These are phyloP conservation scores for Inosperma sp. DNA, from an alignment of 768 basidiomycete species.

Conservation along the genomic window DNA sequence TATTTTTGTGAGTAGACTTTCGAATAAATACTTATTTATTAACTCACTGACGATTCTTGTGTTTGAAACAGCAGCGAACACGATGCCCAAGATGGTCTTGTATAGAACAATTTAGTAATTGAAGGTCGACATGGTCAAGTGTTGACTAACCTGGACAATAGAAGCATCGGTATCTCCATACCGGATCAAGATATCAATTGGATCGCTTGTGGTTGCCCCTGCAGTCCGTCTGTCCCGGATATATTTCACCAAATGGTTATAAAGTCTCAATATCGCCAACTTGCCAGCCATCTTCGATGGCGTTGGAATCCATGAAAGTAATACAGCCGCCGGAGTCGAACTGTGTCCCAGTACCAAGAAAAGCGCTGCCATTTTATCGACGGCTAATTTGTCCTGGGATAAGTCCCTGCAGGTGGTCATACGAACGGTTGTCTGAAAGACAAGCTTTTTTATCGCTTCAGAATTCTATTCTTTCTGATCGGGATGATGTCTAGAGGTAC, in stretches of 20 bases:
- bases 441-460: slow-evolving; percentile 15
- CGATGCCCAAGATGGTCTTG: slow-evolving; percentile 30
- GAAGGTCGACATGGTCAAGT: not conserved
- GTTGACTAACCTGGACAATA: slow-evolving; percentile 24
- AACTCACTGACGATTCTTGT: slow-evolving; percentile 32
- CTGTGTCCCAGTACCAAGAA: slow-evolving; percentile 15
- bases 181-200: slow-evolving; percentile 33
- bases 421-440: slow-evolving; percentile 29
- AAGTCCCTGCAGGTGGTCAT: slow-evolving; percentile 30
- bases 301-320: slow-evolving; percentile 35
- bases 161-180: slow-evolving; percentile 25
- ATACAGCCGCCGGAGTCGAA: slow-evolving; percentile 26
- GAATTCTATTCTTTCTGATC: not conserved
- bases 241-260: slow-evolving; percentile 21
- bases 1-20: not conserved
- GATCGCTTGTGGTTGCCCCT: slow-evolving; percentile 23
- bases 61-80: slow-evolving; percentile 35
- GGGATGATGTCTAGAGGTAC: not conserved
- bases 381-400: slow-evolving; percentile 15
- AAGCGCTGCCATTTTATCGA: slow-evolving; percentile 18
- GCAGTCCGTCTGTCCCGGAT: slow-evolving; percentile 28
- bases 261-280: slow-evolving; percentile 29
- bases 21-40: not conserved
- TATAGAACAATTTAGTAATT: not conserved
- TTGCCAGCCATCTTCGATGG: slow-evolving; percentile 27